Percentiles rank a stretch among this genome's conserved stretches.
phyloP scores from a whole-genome alignment of 2,329 filamentous ascomycete genomes.

The Zymoseptoria brevis region DNA sequence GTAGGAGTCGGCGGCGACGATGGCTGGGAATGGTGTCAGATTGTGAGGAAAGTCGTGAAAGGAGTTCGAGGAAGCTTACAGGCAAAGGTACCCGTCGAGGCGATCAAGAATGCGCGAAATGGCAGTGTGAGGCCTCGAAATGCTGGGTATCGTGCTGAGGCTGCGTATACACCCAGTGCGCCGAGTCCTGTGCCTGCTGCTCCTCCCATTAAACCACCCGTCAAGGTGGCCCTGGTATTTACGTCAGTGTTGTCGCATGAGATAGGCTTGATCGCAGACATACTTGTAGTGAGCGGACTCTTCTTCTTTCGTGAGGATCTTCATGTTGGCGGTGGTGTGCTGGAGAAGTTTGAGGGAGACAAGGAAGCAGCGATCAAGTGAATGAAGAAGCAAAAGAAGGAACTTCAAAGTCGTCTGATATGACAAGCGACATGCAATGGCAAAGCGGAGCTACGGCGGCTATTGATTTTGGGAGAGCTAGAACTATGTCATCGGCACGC shows the following conservation, averaged over 20 bases:
- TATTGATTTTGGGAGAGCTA: neutral
- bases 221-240: slow-evolving; percentile 56
- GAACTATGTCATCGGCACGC: slow-evolving; percentile 1
- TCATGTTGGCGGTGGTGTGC: slow-evolving; percentile 54
- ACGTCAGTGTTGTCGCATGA: slow-evolving; percentile 4
- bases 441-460: slow-evolving; percentile 3
- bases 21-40: slow-evolving; percentile 35
- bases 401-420: neutral
- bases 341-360: neutral
- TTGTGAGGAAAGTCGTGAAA: neutral
- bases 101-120: slow-evolving; percentile 83
- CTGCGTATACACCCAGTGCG: slow-evolving; percentile 57
- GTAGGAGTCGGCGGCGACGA: slow-evolving; percentile 73
- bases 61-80: slow-evolving; percentile 37
- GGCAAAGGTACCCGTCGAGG: slow-evolving; percentile 71
- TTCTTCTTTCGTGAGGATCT: slow-evolving; percentile 91
- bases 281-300: slow-evolving; percentile 76
- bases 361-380: neutral
- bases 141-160: slow-evolving; percentile 62
- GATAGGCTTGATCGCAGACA: slow-evolving; percentile 11
- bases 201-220: slow-evolving; percentile 70
- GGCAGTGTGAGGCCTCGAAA: slow-evolving; percentile 79
- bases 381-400: neutral
- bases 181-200: slow-evolving; percentile 60
- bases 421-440: slow-evolving; percentile 1